Evolutionary conservation across 2,329 filamentous ascomycete species (phyloP).

Genomic region (Lojkania enalia): DNA sequence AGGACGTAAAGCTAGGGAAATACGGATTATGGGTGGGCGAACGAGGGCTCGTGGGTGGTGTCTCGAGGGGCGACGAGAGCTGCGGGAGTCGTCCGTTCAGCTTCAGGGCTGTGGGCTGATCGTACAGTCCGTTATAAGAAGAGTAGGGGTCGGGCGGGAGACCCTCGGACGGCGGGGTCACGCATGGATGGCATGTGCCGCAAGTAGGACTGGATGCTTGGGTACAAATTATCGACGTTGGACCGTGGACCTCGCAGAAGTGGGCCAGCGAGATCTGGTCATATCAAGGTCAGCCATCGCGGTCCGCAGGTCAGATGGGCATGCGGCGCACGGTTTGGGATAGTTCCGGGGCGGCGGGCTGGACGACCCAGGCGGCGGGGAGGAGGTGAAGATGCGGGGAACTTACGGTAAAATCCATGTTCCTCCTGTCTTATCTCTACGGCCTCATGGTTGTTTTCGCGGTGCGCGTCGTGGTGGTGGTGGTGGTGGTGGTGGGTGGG

Average conservation of each 20-base stretch:
- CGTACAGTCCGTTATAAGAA: slow-evolving; percentile 40
- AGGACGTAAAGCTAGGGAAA: slow-evolving; percentile 48
- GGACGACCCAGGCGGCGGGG: slow-evolving; percentile 5
- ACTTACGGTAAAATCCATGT: slow-evolving; percentile 48
- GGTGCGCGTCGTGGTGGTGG: slow-evolving; percentile 17
- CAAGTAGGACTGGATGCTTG: slow-evolving; percentile 61
- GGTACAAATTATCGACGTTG: slow-evolving; percentile 64
- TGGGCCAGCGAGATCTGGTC: slow-evolving; percentile 62
- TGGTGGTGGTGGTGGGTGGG: slow-evolving; percentile 27
- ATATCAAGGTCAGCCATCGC: slow-evolving; percentile 24
- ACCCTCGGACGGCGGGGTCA: slow-evolving; percentile 47
- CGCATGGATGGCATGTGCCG: slow-evolving; percentile 55
- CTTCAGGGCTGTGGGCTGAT: slow-evolving; percentile 38
- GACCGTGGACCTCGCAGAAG: slow-evolving; percentile 66
- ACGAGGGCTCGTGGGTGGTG: slow-evolving; percentile 46
- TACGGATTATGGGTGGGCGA: slow-evolving; percentile 53
- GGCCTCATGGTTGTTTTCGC: slow-evolving; percentile 39
- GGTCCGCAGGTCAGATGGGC: slow-evolving; percentile 14
- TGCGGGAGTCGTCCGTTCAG: slow-evolving; percentile 37
- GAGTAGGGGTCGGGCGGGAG: slow-evolving; percentile 34
- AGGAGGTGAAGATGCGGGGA: slow-evolving; percentile 23
- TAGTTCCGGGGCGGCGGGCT: slow-evolving; percentile 2
- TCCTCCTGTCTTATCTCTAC: slow-evolving; percentile 29
- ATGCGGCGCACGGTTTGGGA: slow-evolving; percentile 10
- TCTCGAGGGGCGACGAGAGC: slow-evolving; percentile 45